Evolutionary conservation across 1,284 basidiomycete species (phyloP), one percentile per base, ranked within the genome.

Genomic region (Rhodotorula sp.): DNA sequence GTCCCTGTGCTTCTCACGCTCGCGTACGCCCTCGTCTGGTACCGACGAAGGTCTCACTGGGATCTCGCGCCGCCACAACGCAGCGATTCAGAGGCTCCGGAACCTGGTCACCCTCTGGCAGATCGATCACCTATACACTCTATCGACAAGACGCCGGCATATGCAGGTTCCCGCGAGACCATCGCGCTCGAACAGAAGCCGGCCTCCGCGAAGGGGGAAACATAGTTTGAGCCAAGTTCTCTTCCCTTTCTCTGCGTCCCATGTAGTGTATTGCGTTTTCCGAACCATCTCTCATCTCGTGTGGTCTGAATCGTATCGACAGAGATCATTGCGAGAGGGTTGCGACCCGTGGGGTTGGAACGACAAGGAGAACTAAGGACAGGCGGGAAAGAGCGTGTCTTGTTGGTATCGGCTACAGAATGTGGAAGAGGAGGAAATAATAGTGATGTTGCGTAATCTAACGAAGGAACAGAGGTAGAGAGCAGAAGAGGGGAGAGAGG

Each of bases 1-100:
- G 79, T 73, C 78, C 89, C 68, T 37, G 66, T 62, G 14, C 45
- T 69, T n/a, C 60, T 65, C 44, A 22, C 29, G 1, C 62, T 64
- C 15, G 44, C 54, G 3, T 64, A 64, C 62, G 29, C 48, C 26
- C 56, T 67, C 33, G 64, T 70, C 1, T 66, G 61, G 61, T 60
- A 54, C 44, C 54, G 64, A 6, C 62, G 61, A 10, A 33, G 64
- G 2, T 53, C 44, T 17, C 53, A 48, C 14, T 70, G 69, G 69
- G 64, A 70, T 45, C 30, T 69, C 6, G 44, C 61, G 12, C 6
- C n/a, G 26, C n/a, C 53, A 54, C 53, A 17, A 54, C 26, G 53
- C 53, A 29, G 26, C 26, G 17, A 18, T 26, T 1, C 29, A 3
- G 26, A n/a, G 53, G 26, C n/a, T 29, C n/a, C 53, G 26, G 26